Base-by-base conservation (phyloP, 2,329 filamentous ascomycete genomes). In the Phyllosticta citriasiana region DNA sequence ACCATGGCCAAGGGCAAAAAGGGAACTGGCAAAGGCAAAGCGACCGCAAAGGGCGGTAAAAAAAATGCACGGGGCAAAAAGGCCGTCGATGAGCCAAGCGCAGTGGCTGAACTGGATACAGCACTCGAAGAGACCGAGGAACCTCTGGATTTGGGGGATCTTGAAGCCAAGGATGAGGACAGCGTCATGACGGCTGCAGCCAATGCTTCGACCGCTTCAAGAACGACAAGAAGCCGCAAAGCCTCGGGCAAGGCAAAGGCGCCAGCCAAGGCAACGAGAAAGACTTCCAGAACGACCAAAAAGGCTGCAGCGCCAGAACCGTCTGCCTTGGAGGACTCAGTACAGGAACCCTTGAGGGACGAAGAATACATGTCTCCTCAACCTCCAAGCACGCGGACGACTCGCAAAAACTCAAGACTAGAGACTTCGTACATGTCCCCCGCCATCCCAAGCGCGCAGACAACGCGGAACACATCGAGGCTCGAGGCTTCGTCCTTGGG, bases 131-230 rank as follows among this genome's bases (percentile, higher is more conserved):
- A 19, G 8, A 8, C 25, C 9, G 35, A 57, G 47, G 19, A 14
- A 24, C 55, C 54, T 30, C 53, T 47, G n/a, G 57, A 59, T 22
- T 55, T 61, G 16, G 60, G 60, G 4, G 60, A 57, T 22, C 16
- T 57, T 30, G 52, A 57, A 25, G 64, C 72, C 27, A 63, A 77
- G 74, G 61, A 89, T 80, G 67, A 85, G 75, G 69, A 83, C 75
- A 82, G 83, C 77, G 66, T 82, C 75, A 69, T 84, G 72, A 76
- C 74, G 7, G 73, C 71, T 30, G 71, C 70, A 33, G 74, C 74
- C 3, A 77, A 75, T 33, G 62, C 75, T 2, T 76, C 72, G 4
- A 67, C 65, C 24, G 66, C 67, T n/a, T 40, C 33, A 16, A 40
- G 10, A 40, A 40, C 33, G 4, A 61, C 60, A 8, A 71, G 69